Percentiles rank a stretch among this genome's conserved stretches.
These are phyloP conservation scores for Nicotiana attenuata DNA, from an alignment of 257 asterid species.

Conservation along the genomic window DNA sequence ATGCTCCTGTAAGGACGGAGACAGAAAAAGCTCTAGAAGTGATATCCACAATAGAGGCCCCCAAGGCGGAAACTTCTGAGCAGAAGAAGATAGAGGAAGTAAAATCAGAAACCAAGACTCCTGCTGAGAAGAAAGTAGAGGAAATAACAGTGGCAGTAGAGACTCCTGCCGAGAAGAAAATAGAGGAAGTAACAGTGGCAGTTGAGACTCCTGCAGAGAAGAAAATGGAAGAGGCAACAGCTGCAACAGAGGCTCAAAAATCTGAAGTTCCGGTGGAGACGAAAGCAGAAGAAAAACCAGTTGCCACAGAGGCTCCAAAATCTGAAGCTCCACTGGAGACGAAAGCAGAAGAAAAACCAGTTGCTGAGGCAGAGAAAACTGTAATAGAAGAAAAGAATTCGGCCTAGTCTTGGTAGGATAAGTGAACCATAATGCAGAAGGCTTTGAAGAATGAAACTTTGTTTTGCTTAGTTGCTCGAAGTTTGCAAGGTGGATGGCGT, in stretches of 20 bases:
- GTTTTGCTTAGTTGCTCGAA: not conserved
- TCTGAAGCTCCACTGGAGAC: not conserved
- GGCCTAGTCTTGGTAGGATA: not conserved
- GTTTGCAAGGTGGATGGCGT: not conserved
- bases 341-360: slow-evolving; percentile 1
- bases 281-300: not conserved
- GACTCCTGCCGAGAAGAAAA: slow-evolving; percentile 2
- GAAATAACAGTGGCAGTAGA: slow-evolving; percentile 1
- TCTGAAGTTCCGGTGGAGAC: not conserved
- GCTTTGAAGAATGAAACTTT: not conserved
- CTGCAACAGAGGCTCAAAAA: not conserved
- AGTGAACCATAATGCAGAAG: slow-evolving; percentile 2
- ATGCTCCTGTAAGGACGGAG: slow-evolving; percentile 15
- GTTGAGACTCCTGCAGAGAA: not conserved
- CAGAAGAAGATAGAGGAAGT: slow-evolving; percentile 16
- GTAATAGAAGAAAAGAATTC: not conserved
- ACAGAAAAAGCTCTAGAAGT: slow-evolving; percentile 11
- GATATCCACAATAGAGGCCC: not conserved
- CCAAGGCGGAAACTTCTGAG: slow-evolving; percentile 2
- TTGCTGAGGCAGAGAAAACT: not conserved
- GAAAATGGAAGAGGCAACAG: not conserved
- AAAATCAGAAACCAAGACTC: slow-evolving; percentile 4
- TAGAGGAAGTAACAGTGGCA: slow-evolving; percentile 9
- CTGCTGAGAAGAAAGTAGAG: slow-evolving; percentile 8
- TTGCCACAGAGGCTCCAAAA: not conserved